A percentile compares a stretch with the other conserved stretches of the same genome.
phyloP scores from a whole-genome alignment of 768 basidiomycete species.

The Mycena pura region DNA sequence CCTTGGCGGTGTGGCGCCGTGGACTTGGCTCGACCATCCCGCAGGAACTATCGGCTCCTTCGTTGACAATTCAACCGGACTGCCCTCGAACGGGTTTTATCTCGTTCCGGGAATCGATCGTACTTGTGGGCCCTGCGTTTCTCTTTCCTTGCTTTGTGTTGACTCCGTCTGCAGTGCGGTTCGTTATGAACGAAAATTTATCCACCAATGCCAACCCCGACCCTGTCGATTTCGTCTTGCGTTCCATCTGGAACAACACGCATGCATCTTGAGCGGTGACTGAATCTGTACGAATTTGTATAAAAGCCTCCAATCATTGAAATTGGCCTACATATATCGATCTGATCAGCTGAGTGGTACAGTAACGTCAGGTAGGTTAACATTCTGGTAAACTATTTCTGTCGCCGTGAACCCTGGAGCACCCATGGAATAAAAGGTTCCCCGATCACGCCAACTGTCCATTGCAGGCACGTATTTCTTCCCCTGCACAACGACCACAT shows the following conservation, averaged over 20 bases:
- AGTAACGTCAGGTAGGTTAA: too few relatives aligned
- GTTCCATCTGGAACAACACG: slow-evolving; percentile 63
- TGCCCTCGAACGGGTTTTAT: slow-evolving; percentile 60
- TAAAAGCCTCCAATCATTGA: too few relatives aligned
- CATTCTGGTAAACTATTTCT: too few relatives aligned
- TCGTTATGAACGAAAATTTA: slow-evolving; percentile 45
- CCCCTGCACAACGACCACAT: too few relatives aligned
- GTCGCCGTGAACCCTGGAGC: too few relatives aligned
- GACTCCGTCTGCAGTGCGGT: slow-evolving; percentile 42
- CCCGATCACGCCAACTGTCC: too few relatives aligned
- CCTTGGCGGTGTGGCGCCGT: slow-evolving; percentile 58
- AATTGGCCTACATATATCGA: too few relatives aligned
- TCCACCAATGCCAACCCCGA: slow-evolving; percentile 46
- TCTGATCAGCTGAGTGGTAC: too few relatives aligned
- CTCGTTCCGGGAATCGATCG: slow-evolving; percentile 60
- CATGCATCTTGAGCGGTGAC: slow-evolving; percentile 36
- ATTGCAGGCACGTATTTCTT: too few relatives aligned
- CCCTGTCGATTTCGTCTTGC: slow-evolving; percentile 53
- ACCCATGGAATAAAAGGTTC: too few relatives aligned
- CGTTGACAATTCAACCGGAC: slow-evolving; percentile 47
- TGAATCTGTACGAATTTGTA: too few relatives aligned
- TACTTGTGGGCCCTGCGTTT: slow-evolving; percentile 46
- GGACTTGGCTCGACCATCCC: slow-evolving; percentile 69
- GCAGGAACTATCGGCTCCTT: slow-evolving; percentile 61
- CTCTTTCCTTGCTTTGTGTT: neutral